Percentiles rank a stretch among this genome's conserved stretches.
Evolutionary conservation across 352 stramenopile genomes (phyloP).

Genomic region (Phytopythium vexans): DNA sequence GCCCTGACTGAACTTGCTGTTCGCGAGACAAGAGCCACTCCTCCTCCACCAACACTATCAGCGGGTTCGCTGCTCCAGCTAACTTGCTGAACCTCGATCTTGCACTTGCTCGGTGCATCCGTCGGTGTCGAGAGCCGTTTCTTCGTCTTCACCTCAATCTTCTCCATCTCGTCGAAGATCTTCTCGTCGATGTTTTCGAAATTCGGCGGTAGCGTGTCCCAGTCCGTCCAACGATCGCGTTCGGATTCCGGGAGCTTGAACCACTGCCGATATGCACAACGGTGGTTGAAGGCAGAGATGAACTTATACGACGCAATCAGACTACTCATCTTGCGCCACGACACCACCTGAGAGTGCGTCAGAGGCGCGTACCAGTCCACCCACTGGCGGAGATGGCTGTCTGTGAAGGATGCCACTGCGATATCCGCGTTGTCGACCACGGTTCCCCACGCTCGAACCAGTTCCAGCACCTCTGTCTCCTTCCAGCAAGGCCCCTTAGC

Average conservation of each 20-base stretch:
- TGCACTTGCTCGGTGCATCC: too few species aligned
- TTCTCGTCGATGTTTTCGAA: conserved; percentile 21
- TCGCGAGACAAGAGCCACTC: too few species aligned
- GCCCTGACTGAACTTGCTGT: too few species aligned
- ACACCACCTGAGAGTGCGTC: conserved; percentile 10
- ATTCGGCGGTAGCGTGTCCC: conserved; percentile 10
- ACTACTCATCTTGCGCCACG: conserved; percentile 22
- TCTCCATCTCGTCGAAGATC: conserved; percentile 13
- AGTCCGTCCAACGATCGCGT: conserved; percentile 11
- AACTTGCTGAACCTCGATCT: too few species aligned
- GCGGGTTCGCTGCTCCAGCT: too few species aligned
- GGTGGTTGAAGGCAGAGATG: conserved; percentile 13
- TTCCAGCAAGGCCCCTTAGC: conserved; percentile 8
- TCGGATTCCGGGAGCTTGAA: conserved; percentile 11
- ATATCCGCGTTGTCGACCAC: conserved; percentile 8
- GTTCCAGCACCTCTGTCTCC: conserved; percentile 1
- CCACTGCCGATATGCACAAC: conserved; percentile 6
- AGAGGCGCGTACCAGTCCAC: conserved; percentile 10
- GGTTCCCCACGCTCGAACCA: conserved; percentile 12
- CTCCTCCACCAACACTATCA: too few species aligned
- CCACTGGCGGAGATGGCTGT: conserved; percentile 6
- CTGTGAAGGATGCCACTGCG: conserved; percentile 3
- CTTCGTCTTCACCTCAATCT: too few species aligned
- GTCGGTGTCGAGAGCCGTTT: too few species aligned
- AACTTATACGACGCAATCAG: conserved; percentile 15